Evolutionary conservation across 768 basidiomycete genomes (phyloP).

Genomic region (Pisolithus marmoratus): DNA sequence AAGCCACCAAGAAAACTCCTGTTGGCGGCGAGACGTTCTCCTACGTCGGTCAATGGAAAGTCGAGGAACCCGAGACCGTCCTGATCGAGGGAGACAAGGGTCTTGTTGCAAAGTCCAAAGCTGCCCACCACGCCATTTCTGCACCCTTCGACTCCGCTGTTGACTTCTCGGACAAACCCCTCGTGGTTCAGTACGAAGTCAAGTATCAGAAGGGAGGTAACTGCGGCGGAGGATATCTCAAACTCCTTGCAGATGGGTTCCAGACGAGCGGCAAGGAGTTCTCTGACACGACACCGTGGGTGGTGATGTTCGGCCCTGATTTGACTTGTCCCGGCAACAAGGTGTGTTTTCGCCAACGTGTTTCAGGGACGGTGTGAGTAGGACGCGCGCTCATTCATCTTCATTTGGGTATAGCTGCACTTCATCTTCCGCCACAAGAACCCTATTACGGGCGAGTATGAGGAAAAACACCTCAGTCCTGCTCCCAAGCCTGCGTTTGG

Average conservation of each 20-base stretch:
- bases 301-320: conserved; percentile 97
- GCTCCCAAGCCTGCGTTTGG: conserved; percentile 83
- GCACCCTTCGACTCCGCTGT: conserved; percentile 77
- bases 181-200: conserved; percentile 98
- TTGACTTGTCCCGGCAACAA: conserved; percentile 89
- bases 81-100: conserved; percentile 84
- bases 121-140: conserved; percentile 98
- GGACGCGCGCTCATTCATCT: not conserved
- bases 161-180: conserved; percentile 75
- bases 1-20: conserved; percentile 97
- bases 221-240: conserved; percentile 98
- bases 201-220: conserved; percentile 99
- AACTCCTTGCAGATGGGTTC: conserved; percentile 91
- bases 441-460: conserved; percentile 86
- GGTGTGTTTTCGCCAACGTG: conserved; percentile 35
- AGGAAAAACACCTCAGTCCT: conserved; percentile 91
- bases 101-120: conserved; percentile 94
- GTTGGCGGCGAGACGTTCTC: conserved; percentile 94
- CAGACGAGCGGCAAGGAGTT: conserved; percentile 92
- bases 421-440: conserved; percentile 99
- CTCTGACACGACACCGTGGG: conserved; percentile 90
- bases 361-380: not conserved
- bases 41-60: conserved; percentile 96
- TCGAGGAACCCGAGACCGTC: conserved; percentile 78
- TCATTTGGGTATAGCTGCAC: conserved; percentile 58